phyloP scores from a whole-genome alignment of 331 rosid species.

The Dryas integrifolia region DNA sequence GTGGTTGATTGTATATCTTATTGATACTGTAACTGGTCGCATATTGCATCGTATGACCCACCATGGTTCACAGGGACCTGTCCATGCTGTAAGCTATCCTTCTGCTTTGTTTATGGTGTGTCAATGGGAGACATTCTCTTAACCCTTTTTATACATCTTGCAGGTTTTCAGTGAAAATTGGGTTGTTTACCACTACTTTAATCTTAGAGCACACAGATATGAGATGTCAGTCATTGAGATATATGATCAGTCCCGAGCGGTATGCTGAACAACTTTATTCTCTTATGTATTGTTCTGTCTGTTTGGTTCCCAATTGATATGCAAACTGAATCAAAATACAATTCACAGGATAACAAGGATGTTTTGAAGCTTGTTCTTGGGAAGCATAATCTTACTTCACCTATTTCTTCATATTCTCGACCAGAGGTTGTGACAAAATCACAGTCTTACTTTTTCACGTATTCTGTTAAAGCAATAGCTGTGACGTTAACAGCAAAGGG shows the following conservation, averaged over 20 bases:
- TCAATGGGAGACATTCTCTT: slow-evolving; percentile 21
- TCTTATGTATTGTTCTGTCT: slow-evolving; percentile 13
- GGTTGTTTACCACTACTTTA: slow-evolving; percentile 98
- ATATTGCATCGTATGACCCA: slow-evolving; percentile 88
- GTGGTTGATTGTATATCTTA: slow-evolving; percentile 73
- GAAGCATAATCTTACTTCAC: slow-evolving; percentile 94
- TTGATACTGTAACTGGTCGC: slow-evolving; percentile 91
- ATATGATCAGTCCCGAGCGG: slow-evolving; percentile 96
- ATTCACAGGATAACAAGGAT: slow-evolving; percentile 80
- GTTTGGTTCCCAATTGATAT: background rate
- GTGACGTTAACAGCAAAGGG: slow-evolving; percentile 97
- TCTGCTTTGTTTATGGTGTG: slow-evolving; percentile 22
- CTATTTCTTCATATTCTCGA: slow-evolving; percentile 81
- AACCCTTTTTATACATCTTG: slow-evolving; percentile 30
- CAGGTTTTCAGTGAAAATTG: slow-evolving; percentile 98
- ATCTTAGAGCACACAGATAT: slow-evolving; percentile 95
- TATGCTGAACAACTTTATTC: slow-evolving; percentile 42
- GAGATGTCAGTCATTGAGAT: slow-evolving; percentile 95
- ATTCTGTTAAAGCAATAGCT: slow-evolving; percentile 80
- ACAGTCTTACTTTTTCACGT: slow-evolving; percentile 83
- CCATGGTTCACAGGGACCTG: slow-evolving; percentile 96
- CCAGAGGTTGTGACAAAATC: slow-evolving; percentile 77
- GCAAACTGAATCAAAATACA: slow-evolving; percentile 12
- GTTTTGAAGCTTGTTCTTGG: slow-evolving; percentile 91
- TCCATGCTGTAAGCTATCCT: slow-evolving; percentile 72